Base-by-base conservation (phyloP, 345 rosid genomes). In the Hevea brasiliensis region DNA sequence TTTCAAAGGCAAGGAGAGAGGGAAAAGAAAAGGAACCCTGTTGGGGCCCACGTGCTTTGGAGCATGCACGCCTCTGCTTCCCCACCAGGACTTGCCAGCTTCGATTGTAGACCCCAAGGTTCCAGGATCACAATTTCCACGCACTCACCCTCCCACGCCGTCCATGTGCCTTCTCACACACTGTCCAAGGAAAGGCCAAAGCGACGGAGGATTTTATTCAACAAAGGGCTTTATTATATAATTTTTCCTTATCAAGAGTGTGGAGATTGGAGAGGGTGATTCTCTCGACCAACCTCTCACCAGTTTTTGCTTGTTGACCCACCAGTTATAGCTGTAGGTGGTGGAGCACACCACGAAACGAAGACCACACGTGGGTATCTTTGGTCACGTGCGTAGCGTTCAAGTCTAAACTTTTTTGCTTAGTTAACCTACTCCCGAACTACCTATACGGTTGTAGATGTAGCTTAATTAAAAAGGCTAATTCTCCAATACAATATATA, bases 11-110 rank as follows among this genome's bases (percentile, higher is more conserved):
- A 6, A 12, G n/a, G 7, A n/a, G 7, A 54, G 23, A 5, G 0
- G 9, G 1, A 13, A 13, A 44, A 44, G 14, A 8, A 3, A 8
- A 13, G 47, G 47, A 13, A 44, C 47, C 12, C 13, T 8, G 7
- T 12, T 26, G 69, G 32, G 54, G 9, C 54, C 69, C 54, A 44
- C 54, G 54, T 65, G 69, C 27, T 50, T 44, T 45, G 29, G 37
- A 15, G 69, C 55, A 45, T 20, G 55, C 54, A 21, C 21, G 20
- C 11, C 58, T 54, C 58, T 53, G 57, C 21, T 64, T 23, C 50
- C 68, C 26, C 27, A 35, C 44, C n/a, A n/a, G n/a, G n/a, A n/a
- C 67, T 65, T 13, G 55, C 23, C 40, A 65, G 69, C 69, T 65
- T 23, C 50, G 3, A 44, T 23, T 65, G 69, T 26, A 24, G 54